Conservation (phyloP, 2,329 filamentous ascomycete species). For the Ophiocordyceps camponoti-leonardi region DNA sequence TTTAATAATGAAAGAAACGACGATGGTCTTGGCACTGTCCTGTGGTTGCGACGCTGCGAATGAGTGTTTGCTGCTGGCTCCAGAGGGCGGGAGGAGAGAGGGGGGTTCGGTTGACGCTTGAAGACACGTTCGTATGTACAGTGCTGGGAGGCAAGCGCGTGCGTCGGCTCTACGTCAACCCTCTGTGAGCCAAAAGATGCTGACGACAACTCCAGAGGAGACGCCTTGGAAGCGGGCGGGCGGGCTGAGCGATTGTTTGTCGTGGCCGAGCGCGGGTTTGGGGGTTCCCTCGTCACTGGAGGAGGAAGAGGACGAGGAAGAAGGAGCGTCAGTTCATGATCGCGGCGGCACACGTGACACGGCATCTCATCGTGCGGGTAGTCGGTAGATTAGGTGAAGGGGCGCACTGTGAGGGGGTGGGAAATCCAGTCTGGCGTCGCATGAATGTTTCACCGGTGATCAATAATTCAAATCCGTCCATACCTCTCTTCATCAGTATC, state of each 20-base stretch:
- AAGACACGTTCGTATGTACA: slow-evolving; percentile 3
- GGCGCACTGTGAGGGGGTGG: slow-evolving; percentile 9
- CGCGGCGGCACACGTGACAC: slow-evolving; percentile 16
- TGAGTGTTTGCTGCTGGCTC: background rate
- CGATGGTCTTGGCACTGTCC: background rate
- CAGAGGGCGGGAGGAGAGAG: background rate
- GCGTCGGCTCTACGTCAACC: background rate
- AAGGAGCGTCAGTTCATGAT: slow-evolving; percentile 12
- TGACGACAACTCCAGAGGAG: no score
- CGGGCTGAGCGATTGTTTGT: background rate
- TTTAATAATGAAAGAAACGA: background rate
- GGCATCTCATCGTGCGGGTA: slow-evolving; percentile 9
- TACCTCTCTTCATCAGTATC: background rate
- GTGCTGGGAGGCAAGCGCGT: background rate
- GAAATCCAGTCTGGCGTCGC: slow-evolving; percentile 3
- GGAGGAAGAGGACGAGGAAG: background rate
- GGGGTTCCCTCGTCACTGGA: background rate
- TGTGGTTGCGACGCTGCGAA: background rate
- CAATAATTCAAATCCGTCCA: background rate
- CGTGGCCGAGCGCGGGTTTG: background rate
- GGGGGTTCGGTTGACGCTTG: background rate
- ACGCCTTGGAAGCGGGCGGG: no score
- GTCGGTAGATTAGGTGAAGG: background rate
- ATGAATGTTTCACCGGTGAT: slow-evolving; percentile 8
- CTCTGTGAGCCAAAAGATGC: background rate